These are phyloP conservation scores for Aspergillus hiratsukae DNA, from an alignment of 2,329 filamentous ascomycete species.

Conservation along the genomic window DNA sequence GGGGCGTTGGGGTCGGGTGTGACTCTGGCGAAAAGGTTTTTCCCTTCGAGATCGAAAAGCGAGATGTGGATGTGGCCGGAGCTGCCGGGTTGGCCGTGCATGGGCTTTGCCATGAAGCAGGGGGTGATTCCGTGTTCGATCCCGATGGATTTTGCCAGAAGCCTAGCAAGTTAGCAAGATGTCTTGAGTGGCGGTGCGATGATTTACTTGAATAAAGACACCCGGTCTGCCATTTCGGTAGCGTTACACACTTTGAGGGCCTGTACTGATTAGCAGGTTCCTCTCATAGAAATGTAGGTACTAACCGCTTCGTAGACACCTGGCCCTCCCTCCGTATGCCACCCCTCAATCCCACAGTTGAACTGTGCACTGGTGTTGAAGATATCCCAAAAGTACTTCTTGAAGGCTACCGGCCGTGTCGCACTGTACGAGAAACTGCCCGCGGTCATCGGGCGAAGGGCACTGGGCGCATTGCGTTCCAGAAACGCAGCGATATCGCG, in stretches of 20 bases:
- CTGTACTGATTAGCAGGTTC: constrained; percentile 21
- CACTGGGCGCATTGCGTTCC: constrained; percentile 63
- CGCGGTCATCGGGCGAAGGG: constrained; percentile 75
- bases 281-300: not conserved
- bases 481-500: constrained; percentile 72
- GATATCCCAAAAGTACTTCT: constrained; percentile 83
- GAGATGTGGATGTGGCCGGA: constrained; percentile 93
- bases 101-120: constrained; percentile 97
- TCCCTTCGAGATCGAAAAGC: constrained; percentile 68
- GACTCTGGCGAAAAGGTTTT: constrained; percentile 76
- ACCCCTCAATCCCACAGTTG: constrained; percentile 76
- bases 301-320: constrained; percentile 84
- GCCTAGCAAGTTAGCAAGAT: constrained; percentile 38
- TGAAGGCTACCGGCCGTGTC: constrained; percentile 77
- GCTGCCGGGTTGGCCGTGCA: constrained; percentile 83
- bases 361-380: constrained; percentile 76
- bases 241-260: constrained; percentile 83
- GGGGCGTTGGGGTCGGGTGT: constrained; percentile 63
- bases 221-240: constrained; percentile 80
- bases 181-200: too few species aligned
- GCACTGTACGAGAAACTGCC: constrained; percentile 94
- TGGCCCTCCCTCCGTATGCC: constrained; percentile 89
- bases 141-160: constrained; percentile 81
- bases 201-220: constrained; percentile 75
- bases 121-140: constrained; percentile 83